Evolutionary conservation across 768 basidiomycete species (phyloP).

Genomic region (Suillus subluteus): DNA sequence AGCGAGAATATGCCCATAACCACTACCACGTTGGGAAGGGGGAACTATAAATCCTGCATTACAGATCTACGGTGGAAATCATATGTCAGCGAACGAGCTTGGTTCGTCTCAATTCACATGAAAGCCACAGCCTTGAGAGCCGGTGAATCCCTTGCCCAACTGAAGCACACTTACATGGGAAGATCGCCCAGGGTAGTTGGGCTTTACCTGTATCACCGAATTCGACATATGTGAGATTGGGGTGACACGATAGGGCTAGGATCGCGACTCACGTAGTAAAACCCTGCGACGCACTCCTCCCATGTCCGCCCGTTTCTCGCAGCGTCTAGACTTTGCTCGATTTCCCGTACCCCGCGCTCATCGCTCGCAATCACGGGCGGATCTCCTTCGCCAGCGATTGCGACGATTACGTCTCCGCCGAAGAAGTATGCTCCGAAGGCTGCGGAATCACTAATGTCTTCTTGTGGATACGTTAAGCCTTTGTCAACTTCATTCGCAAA

Average conservation of each 20-base stretch:
- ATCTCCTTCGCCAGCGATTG: slow-evolving; percentile 41
- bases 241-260: slow-evolving; percentile 12
- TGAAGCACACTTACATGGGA: slow-evolving; percentile 70
- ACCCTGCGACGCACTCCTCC: slow-evolving; percentile 74
- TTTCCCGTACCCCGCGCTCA: slow-evolving; percentile 22
- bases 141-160: slow-evolving; percentile 3
- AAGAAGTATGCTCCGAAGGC: slow-evolving; percentile 80
- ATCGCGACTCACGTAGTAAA: slow-evolving; percentile 65
- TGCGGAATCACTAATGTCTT: slow-evolving; percentile 53
- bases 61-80: slow-evolving; percentile 58
- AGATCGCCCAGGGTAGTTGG: slow-evolving; percentile 88
- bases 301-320: slow-evolving; percentile 58
- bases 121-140: neutral
- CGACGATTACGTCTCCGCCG: slow-evolving; percentile 75
- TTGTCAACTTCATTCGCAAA: slow-evolving; percentile 78
- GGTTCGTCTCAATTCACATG: neutral
- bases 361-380: slow-evolving; percentile 16
- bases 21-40: slow-evolving; percentile 58
- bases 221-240: slow-evolving; percentile 12
- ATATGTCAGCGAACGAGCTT: neutral
- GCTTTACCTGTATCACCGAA: slow-evolving; percentile 58
- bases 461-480: slow-evolving; percentile 87
- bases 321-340: slow-evolving; percentile 41
- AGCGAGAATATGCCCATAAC: slow-evolving; percentile 74
- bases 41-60: slow-evolving; percentile 90